Evolutionary conservation across 768 basidiomycete species (phyloP).

Genomic region (Paxillus rubicundulus): DNA sequence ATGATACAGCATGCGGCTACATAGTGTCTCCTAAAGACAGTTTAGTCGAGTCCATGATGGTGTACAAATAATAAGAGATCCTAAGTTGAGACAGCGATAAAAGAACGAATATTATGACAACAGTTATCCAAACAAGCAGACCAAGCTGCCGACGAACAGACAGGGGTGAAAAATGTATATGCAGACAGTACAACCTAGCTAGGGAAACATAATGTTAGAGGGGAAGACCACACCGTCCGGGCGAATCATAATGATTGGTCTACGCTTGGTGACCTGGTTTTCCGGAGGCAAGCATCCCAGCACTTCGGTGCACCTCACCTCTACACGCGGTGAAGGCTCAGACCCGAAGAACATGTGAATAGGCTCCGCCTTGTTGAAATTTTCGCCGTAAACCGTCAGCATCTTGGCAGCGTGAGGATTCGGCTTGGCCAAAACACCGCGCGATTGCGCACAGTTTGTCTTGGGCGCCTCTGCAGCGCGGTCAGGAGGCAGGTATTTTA

Average conservation of each 20-base stretch:
- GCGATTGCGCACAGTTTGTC: constrained; percentile 60
- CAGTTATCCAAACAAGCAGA: constrained; percentile 22
- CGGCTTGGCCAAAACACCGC: constrained; percentile 70
- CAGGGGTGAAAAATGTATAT: constrained; percentile 14
- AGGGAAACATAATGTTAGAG: constrained; percentile 77
- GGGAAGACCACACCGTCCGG: constrained; percentile 88
- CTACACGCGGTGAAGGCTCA: constrained; percentile 82
- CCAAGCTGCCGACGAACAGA: constrained; percentile 28
- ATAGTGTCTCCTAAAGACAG: constrained; percentile 22
- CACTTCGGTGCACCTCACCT: constrained; percentile 85
- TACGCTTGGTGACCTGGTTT: constrained; percentile 59
- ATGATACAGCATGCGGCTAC: constrained; percentile 32
- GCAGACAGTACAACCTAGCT: constrained; percentile 30
- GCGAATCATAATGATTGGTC: constrained; percentile 79
- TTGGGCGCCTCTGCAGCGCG: constrained; percentile 83
- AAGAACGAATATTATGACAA: constrained; percentile 19
- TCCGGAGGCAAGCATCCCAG: constrained; percentile 80
- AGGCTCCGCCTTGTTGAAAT: constrained; percentile 82
- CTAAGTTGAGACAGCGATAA: constrained; percentile 26
- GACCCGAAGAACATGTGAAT: constrained; percentile 83
- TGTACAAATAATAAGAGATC: constrained; percentile 33
- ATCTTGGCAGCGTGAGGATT: constrained; percentile 76
- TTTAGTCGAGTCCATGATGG: constrained; percentile 26
- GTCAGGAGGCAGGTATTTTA: constrained; percentile 89
- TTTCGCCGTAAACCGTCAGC: constrained; percentile 86